phyloP scores from a whole-genome alignment of 352 stramenopile species.

The Vaucheria bursata region DNA sequence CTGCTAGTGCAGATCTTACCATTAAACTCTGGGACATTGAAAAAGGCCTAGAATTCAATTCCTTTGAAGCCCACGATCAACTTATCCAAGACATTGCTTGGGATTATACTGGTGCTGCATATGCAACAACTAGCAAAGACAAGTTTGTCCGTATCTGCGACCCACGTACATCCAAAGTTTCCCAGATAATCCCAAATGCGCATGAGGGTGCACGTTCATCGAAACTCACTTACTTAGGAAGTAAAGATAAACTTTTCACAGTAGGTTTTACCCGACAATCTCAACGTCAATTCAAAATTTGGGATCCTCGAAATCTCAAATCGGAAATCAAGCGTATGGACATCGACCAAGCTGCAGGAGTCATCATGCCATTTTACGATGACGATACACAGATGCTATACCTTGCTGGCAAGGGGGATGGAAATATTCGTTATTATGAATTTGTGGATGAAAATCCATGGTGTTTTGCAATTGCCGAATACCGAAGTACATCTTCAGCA shows the following conservation, averaged over 20 bases:
- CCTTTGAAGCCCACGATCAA: conserved; percentile 72
- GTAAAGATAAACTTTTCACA: conserved; percentile 88
- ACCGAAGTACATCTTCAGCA: conserved; percentile 78
- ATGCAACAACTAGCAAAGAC: conserved; percentile 94
- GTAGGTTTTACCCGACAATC: conserved; percentile 92
- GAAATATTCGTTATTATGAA: conserved; percentile 86
- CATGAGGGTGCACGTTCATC: conserved; percentile 95
- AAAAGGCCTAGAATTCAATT: conserved; percentile 75
- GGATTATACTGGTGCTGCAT: conserved; percentile 88
- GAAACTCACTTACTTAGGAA: conserved; percentile 91
- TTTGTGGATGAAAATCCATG: conserved; percentile 76
- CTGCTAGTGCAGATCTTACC: conserved; percentile 72
- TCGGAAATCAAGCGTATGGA: conserved; percentile 82
- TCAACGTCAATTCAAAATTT: conserved; percentile 85
- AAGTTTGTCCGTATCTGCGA: conserved; percentile 95
- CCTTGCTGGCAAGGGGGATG: conserved; percentile 84
- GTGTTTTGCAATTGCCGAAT: conserved; percentile 78
- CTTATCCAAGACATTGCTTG: conserved; percentile 95
- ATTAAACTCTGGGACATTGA: conserved; percentile 99
- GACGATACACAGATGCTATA: conserved; percentile 94
- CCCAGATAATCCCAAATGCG: conserved; percentile 58
- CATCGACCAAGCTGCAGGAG: conserved; percentile 92
- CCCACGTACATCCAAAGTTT: conserved; percentile 67
- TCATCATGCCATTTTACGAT: conserved; percentile 99
- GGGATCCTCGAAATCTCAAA: conserved; percentile 72